Base-by-base conservation (phyloP, 441 rosid species). In the Gossypium gossypioides region DNA sequence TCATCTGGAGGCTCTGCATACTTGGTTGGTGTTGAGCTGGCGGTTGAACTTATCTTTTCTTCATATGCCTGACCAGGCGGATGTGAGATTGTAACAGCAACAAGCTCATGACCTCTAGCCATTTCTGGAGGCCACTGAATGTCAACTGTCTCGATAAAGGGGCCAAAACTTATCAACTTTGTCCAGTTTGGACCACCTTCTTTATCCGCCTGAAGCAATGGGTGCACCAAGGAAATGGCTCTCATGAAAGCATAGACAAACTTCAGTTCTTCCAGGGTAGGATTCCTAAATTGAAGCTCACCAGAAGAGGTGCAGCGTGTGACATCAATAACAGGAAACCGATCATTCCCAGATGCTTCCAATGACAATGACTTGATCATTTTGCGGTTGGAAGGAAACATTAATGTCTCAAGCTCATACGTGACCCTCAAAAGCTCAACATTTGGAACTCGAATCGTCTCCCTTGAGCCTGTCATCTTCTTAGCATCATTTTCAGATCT, bases 131-230 rank as follows among this genome's bases (percentile, higher is more conserved):
- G 89, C 90, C 92, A 88, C 73, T 89, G 87, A 65, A 90, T 81
- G 73, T 90, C 96, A 56, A 88, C 91, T 29, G 95, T 87, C 75
- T 89, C 92, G 9, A 89, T 89, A 73, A 89, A 85, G 27, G 89
- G 88, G 22, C 75, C 88, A 77, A 89, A 87, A 77, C 66, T 63
- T 3, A 82, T 34, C 69, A 75, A 66, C 70, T 79, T 82, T 8
- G 88, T 77, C 84, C 78, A 80, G 71, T 81, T 82, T n/a, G 83
- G 73, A 73, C 79, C 87, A 25, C 85, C 84, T 34, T 78, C 82
- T 60, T 80, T 87, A 72, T 84, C 91, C 50, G 76, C 85, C 76
- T 78, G 80, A 62, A 89, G 87, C 77, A 88, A 81, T 0, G 91
- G 86, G 76, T 89, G 92, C 75, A 89, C 81, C 75, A 89, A 65